phyloP scores from a whole-genome alignment of 257 asterid species.

The Rehmannia glutinosa region DNA sequence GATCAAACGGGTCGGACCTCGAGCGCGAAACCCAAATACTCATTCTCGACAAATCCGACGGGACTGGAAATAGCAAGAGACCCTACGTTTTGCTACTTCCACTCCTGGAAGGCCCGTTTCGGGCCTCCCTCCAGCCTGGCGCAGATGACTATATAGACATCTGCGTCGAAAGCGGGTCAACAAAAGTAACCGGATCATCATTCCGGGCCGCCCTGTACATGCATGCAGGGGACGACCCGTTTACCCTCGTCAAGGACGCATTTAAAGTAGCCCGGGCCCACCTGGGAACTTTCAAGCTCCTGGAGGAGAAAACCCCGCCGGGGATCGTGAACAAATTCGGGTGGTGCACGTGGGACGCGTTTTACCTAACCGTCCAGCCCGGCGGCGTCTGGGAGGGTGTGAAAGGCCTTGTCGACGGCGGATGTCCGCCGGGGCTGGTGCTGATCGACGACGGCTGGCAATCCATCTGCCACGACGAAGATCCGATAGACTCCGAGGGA shows the following conservation, averaged over 20 bases:
- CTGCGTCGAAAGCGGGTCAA: slow-evolving; percentile 82
- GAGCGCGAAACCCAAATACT: slow-evolving; percentile 82
- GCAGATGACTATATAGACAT: slow-evolving; percentile 49
- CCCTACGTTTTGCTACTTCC: slow-evolving; percentile 75
- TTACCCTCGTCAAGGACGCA: slow-evolving; percentile 69
- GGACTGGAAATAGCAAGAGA: slow-evolving; percentile 18
- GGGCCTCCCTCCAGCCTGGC: slow-evolving; percentile 83
- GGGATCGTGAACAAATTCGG: slow-evolving; percentile 90
- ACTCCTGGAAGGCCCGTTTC: slow-evolving; percentile 61
- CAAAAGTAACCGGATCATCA: slow-evolving; percentile 39
- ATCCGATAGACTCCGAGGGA: slow-evolving; percentile 69
- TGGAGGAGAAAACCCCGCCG: slow-evolving; percentile 89
- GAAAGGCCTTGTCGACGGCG: slow-evolving; percentile 77
- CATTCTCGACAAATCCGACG: slow-evolving; percentile 55
- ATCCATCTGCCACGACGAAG: slow-evolving; percentile 90
- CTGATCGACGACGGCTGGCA: slow-evolving; percentile 95
- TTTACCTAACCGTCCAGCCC: slow-evolving; percentile 87
- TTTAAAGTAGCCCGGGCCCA: slow-evolving; percentile 67
- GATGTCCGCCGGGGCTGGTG: slow-evolving; percentile 92
- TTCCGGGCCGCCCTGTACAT: slow-evolving; percentile 65
- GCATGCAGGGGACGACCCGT: slow-evolving; percentile 81
- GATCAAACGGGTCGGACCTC: slow-evolving; percentile 67
- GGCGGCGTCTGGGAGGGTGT: slow-evolving; percentile 85
- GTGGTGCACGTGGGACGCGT: slow-evolving; percentile 99
- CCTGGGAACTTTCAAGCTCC: slow-evolving; percentile 65